phyloP scores from a whole-genome alignment of 192 early-diverging fungal species.

The Gamsiella multidivaricata region DNA sequence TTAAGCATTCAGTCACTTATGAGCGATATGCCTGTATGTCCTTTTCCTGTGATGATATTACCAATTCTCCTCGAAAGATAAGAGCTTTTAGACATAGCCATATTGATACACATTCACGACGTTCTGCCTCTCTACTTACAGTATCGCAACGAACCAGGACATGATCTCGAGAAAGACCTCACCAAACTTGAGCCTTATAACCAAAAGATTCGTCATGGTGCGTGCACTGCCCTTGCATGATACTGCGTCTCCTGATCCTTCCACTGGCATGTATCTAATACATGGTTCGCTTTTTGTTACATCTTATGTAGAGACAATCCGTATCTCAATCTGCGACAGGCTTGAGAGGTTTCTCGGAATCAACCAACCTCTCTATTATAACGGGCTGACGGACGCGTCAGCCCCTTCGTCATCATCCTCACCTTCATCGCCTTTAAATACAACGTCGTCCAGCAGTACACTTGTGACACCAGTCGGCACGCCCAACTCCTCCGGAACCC shows the following conservation, averaged over 20 bases:
- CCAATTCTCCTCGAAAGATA: no score
- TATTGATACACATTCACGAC: no score
- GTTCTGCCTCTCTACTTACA: neutral
- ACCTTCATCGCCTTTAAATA: conserved; percentile 18
- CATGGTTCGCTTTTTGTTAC: neutral
- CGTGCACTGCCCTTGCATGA: neutral
- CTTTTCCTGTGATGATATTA: neutral
- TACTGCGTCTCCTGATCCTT: neutral
- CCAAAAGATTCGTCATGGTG: conserved; percentile 71
- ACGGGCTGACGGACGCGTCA: conserved; percentile 9
- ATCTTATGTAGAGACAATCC: conserved; percentile 62
- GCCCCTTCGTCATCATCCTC: conserved; percentile 24
- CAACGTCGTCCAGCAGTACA: conserved; percentile 10
- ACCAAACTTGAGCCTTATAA: conserved; percentile 65
- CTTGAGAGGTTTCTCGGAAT: conserved; percentile 61
- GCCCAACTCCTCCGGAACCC: conserved; percentile 35
- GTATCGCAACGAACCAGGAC: conserved; percentile 74
- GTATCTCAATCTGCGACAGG: conserved; percentile 68
- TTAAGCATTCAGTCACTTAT: conserved; percentile 72
- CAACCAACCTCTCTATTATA: conserved; percentile 21
- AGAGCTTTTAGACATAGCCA: no score
- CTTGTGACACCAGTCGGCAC: conserved; percentile 37
- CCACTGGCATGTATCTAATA: neutral
- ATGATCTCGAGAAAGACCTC: conserved; percentile 59
- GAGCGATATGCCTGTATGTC: conserved; percentile 62